Conservation (phyloP, 1,284 basidiomycete genomes). For the Cryptococcus sp. region DNA sequence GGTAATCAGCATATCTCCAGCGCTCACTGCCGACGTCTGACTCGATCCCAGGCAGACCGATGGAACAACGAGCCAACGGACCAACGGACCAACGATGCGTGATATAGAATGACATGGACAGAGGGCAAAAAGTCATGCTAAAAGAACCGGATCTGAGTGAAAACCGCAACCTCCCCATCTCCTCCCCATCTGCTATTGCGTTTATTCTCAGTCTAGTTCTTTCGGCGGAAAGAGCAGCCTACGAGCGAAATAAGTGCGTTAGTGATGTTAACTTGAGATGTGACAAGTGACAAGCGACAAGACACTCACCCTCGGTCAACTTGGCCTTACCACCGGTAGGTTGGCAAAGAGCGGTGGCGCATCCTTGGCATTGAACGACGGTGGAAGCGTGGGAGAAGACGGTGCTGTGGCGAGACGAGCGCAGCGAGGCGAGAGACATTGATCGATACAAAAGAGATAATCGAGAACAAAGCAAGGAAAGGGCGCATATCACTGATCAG, state of each 20-base stretch:
- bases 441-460: neutral
- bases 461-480: neutral
- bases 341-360: conserved; percentile 94
- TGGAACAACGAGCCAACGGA: too few relatives aligned
- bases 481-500: too few relatives aligned
- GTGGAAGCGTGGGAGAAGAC: conserved; percentile 58
- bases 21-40: too few relatives aligned
- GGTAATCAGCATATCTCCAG: too few relatives aligned
- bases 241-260: conserved; percentile 19
- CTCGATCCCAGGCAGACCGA: too few relatives aligned
- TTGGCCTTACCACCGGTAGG: conserved; percentile 98
- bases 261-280: too few relatives aligned
- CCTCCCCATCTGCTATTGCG: neutral
- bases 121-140: conserved; percentile 19
- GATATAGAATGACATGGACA: conserved; percentile 22
- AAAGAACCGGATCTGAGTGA: conserved; percentile 19
- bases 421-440: neutral
- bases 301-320: conserved; percentile 87
- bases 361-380: conserved; percentile 73
- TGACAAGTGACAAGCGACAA: neutral
- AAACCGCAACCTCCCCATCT: conserved; percentile 3
- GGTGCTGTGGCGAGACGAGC: conserved; percentile 31
- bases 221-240: conserved; percentile 58
- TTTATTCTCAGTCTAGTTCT: conserved; percentile 47
- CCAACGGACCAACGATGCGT: neutral